phyloP scores from a whole-genome alignment of 208 protist genomes.

The Acanthamoeba polyphaga region DNA sequence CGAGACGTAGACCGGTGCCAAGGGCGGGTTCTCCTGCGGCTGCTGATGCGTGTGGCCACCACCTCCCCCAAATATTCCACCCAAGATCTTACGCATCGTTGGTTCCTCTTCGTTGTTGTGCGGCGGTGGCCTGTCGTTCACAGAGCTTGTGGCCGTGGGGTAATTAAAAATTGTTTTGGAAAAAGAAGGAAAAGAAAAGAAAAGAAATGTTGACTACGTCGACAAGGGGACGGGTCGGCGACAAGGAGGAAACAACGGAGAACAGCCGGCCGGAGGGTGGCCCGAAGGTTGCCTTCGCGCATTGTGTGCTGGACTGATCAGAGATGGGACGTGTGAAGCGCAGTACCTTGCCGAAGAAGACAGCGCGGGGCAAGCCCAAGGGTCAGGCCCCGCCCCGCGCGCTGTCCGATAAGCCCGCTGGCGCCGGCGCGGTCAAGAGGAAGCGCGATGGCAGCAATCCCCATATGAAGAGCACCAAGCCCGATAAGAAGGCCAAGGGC shows the following conservation, averaged over 20 bases:
- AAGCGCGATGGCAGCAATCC: constrained; percentile 12
- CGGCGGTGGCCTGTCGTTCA: background rate
- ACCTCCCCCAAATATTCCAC: no score
- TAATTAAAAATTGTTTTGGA: background rate
- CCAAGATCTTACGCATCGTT: no score
- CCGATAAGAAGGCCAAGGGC: background rate
- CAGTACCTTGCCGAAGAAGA: constrained; percentile 19
- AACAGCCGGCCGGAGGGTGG: background rate
- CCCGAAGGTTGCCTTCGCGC: background rate
- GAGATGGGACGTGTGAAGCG: constrained; percentile 6
- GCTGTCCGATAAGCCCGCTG: background rate
- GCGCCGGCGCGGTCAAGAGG: background rate
- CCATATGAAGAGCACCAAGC: constrained; percentile 27
- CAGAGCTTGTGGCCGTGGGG: no score
- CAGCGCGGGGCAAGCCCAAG: background rate
- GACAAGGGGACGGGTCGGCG: background rate
- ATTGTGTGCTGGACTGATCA: no score
- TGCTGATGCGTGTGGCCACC: no score
- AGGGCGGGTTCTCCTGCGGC: no score
- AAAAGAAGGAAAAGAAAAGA: background rate
- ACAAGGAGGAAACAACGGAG: constrained; percentile 6
- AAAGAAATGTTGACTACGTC: background rate
- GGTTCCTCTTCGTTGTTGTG: no score
- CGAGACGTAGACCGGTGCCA: no score
- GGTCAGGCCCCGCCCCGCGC: background rate